These are phyloP conservation scores for Saccharum hybrid DNA, from an alignment of 202 grass and related monocot species.

Conservation along the genomic window DNA sequence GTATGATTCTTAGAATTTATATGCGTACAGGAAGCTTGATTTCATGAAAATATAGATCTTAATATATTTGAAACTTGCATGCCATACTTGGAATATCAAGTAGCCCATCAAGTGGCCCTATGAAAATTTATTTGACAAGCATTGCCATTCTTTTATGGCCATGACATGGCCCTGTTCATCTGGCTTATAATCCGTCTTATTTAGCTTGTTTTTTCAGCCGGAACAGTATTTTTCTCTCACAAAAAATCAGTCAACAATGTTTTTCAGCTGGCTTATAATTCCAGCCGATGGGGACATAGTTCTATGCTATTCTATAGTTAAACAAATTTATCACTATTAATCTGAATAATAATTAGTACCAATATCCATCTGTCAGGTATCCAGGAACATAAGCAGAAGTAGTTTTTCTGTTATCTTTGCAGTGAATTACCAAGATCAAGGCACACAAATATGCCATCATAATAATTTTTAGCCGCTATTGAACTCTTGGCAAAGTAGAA, in stretches of 20 bases:
- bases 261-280: too few species aligned
- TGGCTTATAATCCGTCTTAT: too few species aligned
- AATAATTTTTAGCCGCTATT: neutral
- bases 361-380: neutral
- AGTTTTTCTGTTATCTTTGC: neutral
- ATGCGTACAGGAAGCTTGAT: neutral
- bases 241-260: too few species aligned
- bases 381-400: constrained; percentile 18
- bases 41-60: constrained; percentile 11
- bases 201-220: too few species aligned
- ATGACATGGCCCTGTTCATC: too few species aligned
- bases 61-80: neutral
- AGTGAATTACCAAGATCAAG: neutral
- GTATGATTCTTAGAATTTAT: neutral
- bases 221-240: too few species aligned
- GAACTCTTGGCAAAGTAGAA: too few species aligned
- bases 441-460: neutral
- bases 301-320: neutral
- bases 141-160: neutral
- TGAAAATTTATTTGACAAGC: constrained; percentile 16
- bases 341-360: constrained; percentile 12
- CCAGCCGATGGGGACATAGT: neutral
- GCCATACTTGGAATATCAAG: neutral
- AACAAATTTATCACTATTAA: neutral
- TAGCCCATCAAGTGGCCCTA: neutral